phyloP scores from a whole-genome alignment of 345 rosid genomes.

The Dovyalis caffra region DNA sequence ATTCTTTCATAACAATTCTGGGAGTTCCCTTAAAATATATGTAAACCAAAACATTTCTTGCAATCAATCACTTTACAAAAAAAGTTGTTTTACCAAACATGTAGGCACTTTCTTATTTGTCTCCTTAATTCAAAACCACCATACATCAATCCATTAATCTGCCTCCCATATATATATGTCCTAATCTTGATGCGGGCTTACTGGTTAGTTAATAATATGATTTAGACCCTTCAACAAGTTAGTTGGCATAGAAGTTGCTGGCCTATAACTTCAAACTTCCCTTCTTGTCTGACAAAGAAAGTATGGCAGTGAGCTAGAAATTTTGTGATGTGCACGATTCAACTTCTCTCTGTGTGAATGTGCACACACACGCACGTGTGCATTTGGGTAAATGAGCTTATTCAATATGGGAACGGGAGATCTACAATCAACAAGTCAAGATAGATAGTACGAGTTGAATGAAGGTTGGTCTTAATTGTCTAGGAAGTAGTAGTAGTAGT shows the following conservation, averaged over 20 bases:
- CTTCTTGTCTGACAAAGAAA: background rate
- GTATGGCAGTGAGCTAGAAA: background rate
- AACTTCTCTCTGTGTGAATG: background rate
- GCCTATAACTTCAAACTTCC: background rate
- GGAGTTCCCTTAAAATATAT: too few species aligned
- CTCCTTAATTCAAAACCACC: background rate
- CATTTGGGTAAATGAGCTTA: background rate
- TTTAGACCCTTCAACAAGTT: background rate
- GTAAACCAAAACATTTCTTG: too few species aligned
- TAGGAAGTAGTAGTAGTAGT: constrained; percentile 1
- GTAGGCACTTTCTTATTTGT: background rate
- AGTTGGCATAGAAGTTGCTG: background rate
- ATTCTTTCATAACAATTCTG: too few species aligned
- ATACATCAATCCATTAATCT: background rate
- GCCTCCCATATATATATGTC: background rate
- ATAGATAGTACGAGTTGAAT: background rate
- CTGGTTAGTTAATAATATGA: background rate
- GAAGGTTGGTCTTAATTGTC: background rate
- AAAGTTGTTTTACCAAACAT: too few species aligned
- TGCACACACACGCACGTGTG: background rate
- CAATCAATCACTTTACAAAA: too few species aligned
- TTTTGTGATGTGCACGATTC: background rate
- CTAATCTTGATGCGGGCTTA: background rate
- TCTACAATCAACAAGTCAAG: background rate
- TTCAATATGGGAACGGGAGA: background rate